Base-by-base conservation (phyloP, 371 early-diverging fungal species). In the Lichtheimia corymbifera region DNA sequence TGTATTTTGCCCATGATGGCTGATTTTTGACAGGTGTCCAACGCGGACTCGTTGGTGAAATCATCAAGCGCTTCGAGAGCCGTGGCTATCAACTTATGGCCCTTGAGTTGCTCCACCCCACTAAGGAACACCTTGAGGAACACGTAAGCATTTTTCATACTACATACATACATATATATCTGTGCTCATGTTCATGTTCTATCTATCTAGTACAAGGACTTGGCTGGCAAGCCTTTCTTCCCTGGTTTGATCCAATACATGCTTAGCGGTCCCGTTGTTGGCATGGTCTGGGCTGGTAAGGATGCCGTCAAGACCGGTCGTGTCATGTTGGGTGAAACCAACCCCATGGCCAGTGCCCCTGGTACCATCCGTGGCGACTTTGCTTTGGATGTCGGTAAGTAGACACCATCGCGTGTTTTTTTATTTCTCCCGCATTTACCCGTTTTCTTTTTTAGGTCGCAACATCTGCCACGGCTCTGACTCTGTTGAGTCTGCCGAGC, bases 321-420 rank as follows among this genome's bases (percentile, higher is more conserved):
- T 80, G 85, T 84, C 65, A 86, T 99, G 83, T 89, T 99, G 65
- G 99, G 99, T 71, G 94, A 88, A 79, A 93, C 93, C 83, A 91
- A 93, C 90, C 93, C 93, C 71, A 82, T 94, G 72, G 91, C 90
- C 73, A 94, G 96, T 64, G 87, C 84, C 61, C 94, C 98, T 64
- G 99, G 99, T 72, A 98, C 99, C 82, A 99, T 99, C 88, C 94
- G 99, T 83, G 99, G 99, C 72, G 99, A 99, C 88, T 97, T 88
- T 80, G 89, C 92, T 74, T 88, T 97, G 62, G 96, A 95, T 64
- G 90, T 92, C 66, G 47, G 35, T 35, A 35, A 35, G 35, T 35
- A 9, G 1, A 22, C 22, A 22, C 22, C 35, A 9, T 9, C 35
- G 9, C 35, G 35, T 7, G 30, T 30, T 30, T 1, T 30, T 30